Evolutionary conservation across 495 filamentous ascomycete genomes (phyloP), one percentile per base, ranked within the genome.

Genomic region (Neurospora tetrasperma): DNA sequence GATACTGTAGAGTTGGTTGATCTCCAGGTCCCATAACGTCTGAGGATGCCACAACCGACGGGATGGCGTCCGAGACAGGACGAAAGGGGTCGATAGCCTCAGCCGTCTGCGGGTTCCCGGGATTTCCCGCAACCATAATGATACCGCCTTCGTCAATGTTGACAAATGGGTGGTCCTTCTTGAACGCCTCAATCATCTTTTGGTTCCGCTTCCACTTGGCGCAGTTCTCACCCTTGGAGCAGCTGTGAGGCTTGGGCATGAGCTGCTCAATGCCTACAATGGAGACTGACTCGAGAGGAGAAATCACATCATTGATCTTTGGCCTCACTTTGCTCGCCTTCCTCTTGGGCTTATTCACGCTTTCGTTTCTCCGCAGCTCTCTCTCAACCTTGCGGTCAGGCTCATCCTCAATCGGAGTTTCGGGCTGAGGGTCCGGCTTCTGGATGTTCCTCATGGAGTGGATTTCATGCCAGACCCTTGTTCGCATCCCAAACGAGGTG

Each of bases 211-310:
- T 88, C 83, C 85, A 94, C 80, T 95, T 97, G 23, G 87, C 84
- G 80, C 96, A 99, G 70, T 91, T 89, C 75, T 97, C 94, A 44
- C 95, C 96, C 80, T 97, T 98, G 44, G 89, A 90, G 82, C 96
- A 99, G 44, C 85, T 88, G 80, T 99, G 96, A 0, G 88, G 87
- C 80, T 91, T 94, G 4, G 94, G 94, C 23, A 97, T 83, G 18
- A 94, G 77, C 78, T 97, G 93, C 82, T 97, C 94, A 73, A 97
- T 97, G 0, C 87, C 94, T 42, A 97, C 93, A 72, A 97, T 97
- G 0, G 94, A 96, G 4, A 95, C 92, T 7, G 93, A 94, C 74
- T 97, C 94, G 12, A 87, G 84, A 0, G 93, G 93, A 0, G 86
- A 87, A 77, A 94, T 88, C 43, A 90, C 81, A 70, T 92, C 90